These are phyloP conservation scores for Blastobotrys proliferans DNA, from an alignment of 1,139 yeast species.

Conservation along the genomic window DNA sequence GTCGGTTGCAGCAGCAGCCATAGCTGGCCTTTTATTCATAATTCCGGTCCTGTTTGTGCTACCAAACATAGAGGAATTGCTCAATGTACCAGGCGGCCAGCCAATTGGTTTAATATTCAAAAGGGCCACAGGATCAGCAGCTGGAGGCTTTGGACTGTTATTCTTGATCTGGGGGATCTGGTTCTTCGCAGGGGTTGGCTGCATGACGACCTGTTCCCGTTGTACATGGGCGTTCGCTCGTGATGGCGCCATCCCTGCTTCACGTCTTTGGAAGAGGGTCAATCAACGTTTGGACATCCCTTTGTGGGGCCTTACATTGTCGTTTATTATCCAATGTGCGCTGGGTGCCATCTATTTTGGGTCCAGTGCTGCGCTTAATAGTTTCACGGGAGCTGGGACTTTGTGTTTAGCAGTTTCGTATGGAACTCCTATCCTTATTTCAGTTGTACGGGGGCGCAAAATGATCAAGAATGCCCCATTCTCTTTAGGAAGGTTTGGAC, in stretches of 20 bases:
- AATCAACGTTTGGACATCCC: background rate
- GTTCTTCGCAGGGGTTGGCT: background rate
- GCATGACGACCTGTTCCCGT: background rate
- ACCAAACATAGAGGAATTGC: background rate
- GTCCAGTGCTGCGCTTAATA: background rate
- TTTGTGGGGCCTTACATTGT: background rate
- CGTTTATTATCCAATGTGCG: background rate
- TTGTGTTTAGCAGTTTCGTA: background rate
- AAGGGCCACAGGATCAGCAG: background rate
- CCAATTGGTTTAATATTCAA: background rate
- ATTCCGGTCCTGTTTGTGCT: background rate
- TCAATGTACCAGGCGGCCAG: slow-evolving; percentile 1
- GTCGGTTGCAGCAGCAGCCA: slow-evolving; percentile 1
- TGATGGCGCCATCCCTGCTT: slow-evolving; percentile 4
- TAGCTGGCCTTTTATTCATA: background rate
- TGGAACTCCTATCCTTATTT: background rate
- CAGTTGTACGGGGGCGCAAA: background rate
- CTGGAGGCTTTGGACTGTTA: background rate
- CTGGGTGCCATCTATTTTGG: background rate
- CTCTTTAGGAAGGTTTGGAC: slow-evolving; percentile 1
- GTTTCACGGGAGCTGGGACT: background rate
- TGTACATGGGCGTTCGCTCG: slow-evolving; percentile 2
- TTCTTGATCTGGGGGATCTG: background rate
- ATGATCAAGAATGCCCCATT: background rate
- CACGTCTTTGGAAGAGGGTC: background rate